phyloP scores from a whole-genome alignment of 2,329 filamentous ascomycete species.

The Albifimbria verrucaria region DNA sequence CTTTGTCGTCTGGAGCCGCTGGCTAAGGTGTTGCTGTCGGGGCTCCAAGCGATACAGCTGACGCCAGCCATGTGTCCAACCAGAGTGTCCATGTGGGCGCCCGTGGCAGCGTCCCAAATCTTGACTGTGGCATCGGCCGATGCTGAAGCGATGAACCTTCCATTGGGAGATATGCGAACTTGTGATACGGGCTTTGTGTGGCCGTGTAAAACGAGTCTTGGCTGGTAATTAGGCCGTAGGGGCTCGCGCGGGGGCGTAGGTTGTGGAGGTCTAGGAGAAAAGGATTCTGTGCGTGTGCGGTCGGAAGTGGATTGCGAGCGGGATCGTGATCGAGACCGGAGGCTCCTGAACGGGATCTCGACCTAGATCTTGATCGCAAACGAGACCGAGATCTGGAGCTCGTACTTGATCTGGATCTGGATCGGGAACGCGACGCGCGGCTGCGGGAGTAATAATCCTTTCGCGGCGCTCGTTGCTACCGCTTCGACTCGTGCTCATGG shows the following conservation, averaged over 20 bases:
- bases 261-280: constrained; percentile 19
- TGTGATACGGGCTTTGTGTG: constrained; percentile 78
- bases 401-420: constrained; percentile 30
- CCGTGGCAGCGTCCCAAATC: constrained; percentile 80
- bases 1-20: constrained; percentile 95
- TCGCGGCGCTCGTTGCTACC: constrained; percentile 16
- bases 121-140: constrained; percentile 89
- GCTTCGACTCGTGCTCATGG: constrained; percentile 18
- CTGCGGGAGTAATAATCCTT: constrained; percentile 23
- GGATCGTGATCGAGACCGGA: constrained; percentile 19
- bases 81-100: constrained; percentile 79
- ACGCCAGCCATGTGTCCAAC: constrained; percentile 92
- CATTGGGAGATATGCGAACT: constrained; percentile 88
- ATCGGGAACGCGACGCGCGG: constrained; percentile 24
- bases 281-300: constrained; percentile 26
- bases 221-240: constrained; percentile 62
- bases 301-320: constrained; percentile 26
- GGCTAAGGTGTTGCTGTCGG: constrained; percentile 81
- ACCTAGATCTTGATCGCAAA: constrained; percentile 26
- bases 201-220: constrained; percentile 69
- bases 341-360: constrained; percentile 20
- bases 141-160: constrained; percentile 82
- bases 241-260: constrained; percentile 45
- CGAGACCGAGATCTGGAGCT: constrained; percentile 28
- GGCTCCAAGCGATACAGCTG: constrained; percentile 90